Evolutionary conservation across 768 basidiomycete genomes (phyloP), one percentile per base, ranked within the genome.

Genomic region (Phylloporus scabripes): DNA sequence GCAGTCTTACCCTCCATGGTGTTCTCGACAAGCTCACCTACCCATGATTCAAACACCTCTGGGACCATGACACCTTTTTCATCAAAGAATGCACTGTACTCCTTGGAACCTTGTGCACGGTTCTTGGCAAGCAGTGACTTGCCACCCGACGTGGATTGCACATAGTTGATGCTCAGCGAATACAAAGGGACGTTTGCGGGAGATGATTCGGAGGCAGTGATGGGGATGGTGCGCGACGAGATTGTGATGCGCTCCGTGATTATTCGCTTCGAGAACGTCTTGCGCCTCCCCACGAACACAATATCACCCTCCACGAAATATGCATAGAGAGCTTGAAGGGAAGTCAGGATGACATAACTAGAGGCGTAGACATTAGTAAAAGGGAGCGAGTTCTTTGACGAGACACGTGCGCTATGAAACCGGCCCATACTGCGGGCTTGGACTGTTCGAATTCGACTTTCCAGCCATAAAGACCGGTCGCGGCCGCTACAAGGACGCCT

Each of bases 261-360:
- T 62, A 96, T 95, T 86, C 94, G 65, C 66, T 90, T 92, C 14
- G 88, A 87, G 54, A 95, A 82, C 14, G 88, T 86, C 70, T 94
- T 92, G 54, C 93, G 82, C 63, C 86, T 90, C 31, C 93, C 93
- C 21, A 87, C 81, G 63, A 92, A 97, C 51, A 95, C 81, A 45
- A 81, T 84, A 50, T 87, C 77, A 29, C 85, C 83, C 64, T 94
- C 92, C 49, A 94, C 68, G 55, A 90, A 88, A 63, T 87, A 89
- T n/a, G 85, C 78, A 61, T 95, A 95, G 28, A 89, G 70, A 11
- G 86, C 79, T 66, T 92, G 86, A 10, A 83, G 62, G 23, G 77
- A 63, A 3, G 87, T 89, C 53, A 97, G 71, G 36, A 85, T 44
- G 38, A 85, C 71, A 67, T 94, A 95, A 52, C 91, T 93, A 31